Evolutionary conservation across 352 stramenopile genomes (phyloP).

Genomic region (Phytopythium litorale): DNA sequence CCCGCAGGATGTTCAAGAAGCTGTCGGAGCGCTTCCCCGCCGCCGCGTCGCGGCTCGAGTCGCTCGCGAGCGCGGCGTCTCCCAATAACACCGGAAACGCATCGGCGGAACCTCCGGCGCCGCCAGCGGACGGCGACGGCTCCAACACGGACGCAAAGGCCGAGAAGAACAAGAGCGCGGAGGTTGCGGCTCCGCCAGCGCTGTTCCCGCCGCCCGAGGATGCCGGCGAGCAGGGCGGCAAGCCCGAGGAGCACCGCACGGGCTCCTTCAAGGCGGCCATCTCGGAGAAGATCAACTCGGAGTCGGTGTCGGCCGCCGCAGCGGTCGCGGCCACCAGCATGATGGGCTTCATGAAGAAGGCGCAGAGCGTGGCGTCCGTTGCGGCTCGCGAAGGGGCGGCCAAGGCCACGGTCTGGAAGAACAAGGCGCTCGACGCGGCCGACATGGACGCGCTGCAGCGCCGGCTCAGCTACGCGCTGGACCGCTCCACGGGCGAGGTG

Average conservation of each 20-base stretch:
- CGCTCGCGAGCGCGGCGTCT: conserved; percentile 30
- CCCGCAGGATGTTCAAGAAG: conserved; percentile 63
- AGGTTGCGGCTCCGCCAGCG: conserved; percentile 2
- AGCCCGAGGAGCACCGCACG: conserved; percentile 36
- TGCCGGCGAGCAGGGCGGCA: conserved; percentile 9
- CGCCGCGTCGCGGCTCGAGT: conserved; percentile 66
- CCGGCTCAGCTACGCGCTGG: conserved; percentile 71
- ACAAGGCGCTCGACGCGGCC: conserved; percentile 66
- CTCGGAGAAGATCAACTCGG: conserved; percentile 63
- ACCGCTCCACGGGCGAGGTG: conserved; percentile 72
- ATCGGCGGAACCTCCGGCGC: conserved; percentile 19
- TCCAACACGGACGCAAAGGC: conserved; percentile 5
- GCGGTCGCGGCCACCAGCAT: conserved; percentile 67
- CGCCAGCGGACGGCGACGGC: conserved; percentile 8
- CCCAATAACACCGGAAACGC: conserved; percentile 5
- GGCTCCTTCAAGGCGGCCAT: conserved; percentile 55
- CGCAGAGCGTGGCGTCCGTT: conserved; percentile 63
- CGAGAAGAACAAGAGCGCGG: not conserved
- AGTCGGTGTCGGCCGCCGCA: conserved; percentile 58
- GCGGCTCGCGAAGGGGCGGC: conserved; percentile 71
- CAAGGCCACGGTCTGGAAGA: conserved; percentile 72
- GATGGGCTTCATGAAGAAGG: conserved; percentile 84
- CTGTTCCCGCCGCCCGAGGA: conserved; percentile 17
- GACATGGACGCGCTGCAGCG: conserved; percentile 87
- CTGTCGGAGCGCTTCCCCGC: conserved; percentile 72